These are phyloP conservation scores for Dryadomyces quercivorus DNA, from an alignment of 2,329 filamentous ascomycete species.

Conservation along the genomic window DNA sequence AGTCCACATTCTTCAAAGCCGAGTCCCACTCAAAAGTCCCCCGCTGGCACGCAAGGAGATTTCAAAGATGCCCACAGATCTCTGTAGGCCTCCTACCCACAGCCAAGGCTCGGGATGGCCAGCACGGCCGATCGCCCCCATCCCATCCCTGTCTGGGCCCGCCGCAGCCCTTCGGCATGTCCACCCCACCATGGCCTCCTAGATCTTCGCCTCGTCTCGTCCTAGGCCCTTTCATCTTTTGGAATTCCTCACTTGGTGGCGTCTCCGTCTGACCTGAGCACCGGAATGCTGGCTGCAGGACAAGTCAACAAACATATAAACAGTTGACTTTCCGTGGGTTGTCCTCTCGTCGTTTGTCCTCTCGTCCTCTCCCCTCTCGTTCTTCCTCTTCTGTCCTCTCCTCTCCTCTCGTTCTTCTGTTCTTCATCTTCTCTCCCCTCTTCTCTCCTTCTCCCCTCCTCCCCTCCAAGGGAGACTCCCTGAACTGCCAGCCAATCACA, in stretches of 20 bases:
- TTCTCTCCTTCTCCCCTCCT: neutral
- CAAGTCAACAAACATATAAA: neutral
- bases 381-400: neutral
- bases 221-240: too few species aligned
- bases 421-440: neutral
- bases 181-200: too few species aligned
- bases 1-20: neutral
- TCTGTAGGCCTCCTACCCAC: neutral
- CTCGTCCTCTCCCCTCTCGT: neutral
- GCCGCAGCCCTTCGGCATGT: too few species aligned
- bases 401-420: too few species aligned
- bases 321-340: neutral
- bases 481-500: neutral
- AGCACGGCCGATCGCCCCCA: too few species aligned
- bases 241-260: neutral
- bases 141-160: too few species aligned
- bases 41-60: constrained; percentile 13
- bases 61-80: too few species aligned
- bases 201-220: too few species aligned
- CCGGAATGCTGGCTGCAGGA: neutral
- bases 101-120: neutral
- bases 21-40: neutral
- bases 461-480: neutral
- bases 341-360: neutral
- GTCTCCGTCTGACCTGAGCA: too few species aligned